Evolutionary conservation across 768 basidiomycete species (phyloP), one percentile per base, ranked within the genome.

Genomic region (Calocybe indica): DNA sequence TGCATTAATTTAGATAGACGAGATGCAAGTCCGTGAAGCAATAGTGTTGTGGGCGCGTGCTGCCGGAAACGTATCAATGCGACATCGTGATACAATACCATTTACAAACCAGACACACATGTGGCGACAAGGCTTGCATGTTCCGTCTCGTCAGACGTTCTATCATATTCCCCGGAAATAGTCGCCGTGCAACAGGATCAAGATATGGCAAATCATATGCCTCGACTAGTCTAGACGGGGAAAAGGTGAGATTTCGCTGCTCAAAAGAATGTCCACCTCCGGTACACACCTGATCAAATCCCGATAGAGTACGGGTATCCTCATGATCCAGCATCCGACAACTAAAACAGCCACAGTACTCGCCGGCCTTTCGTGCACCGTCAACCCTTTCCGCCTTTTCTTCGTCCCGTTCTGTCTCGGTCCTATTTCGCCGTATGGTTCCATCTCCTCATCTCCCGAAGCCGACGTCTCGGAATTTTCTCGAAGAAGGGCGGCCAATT

Each of bases 141-240:
- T 73, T 79, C 50, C 88, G 78, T 63, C 83, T 85, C 30, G 84
- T 85, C 43, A 95, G 78, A 66, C 92, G 90, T 36, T 63, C 57
- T 1, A 71, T 71, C 75, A 94, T 78, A 12, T 66, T 69, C 31
- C 49, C 51, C 1, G 91, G 88, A 6, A 95, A 65, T 32, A 79
- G 58, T 31, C 78, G 76, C 31, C 58, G 58, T 47, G 43, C 45
- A 14, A 80, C 63, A 31, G 80, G 75, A 54, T 92, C 86, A 37
- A 96, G 71, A 66, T 92, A 94, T 1, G 91, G 92, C 36, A 96
- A 71, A 33, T 81, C 71, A 58, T 88, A 83, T 31, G 68, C 67
- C 59, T 92, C 88, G 38, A 93, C 83, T 47, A 83, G 62, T 45
- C 92, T 94, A 22, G 22, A 22, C 22, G 22, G 48, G 48, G 48